These are phyloP conservation scores for Saururus chinensis DNA, from an alignment of 164 flowering plant genomes.

Conservation along the genomic window DNA sequence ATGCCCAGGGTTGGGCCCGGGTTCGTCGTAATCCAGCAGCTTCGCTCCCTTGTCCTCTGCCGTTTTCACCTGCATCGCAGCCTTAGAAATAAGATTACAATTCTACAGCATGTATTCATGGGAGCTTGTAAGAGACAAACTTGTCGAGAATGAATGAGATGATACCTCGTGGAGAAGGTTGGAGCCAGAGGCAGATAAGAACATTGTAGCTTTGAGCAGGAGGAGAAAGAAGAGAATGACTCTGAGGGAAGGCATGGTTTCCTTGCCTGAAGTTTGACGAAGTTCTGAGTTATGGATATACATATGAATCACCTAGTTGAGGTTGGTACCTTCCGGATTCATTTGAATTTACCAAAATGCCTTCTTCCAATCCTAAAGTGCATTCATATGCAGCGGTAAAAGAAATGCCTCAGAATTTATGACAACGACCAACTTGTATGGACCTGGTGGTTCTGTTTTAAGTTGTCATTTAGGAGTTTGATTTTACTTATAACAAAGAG, in stretches of 20 bases:
- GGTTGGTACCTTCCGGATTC: too few species aligned
- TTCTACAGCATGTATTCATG: not conserved
- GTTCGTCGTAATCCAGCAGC: conserved; percentile 18
- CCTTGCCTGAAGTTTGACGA: not conserved
- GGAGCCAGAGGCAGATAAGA: not conserved
- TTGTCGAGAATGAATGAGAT: not conserved
- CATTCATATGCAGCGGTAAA: too few species aligned
- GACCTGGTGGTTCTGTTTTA: too few species aligned
- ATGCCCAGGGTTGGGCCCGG: conserved; percentile 15
- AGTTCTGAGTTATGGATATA: too few species aligned
- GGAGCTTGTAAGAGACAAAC: not conserved
- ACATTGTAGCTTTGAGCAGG: not conserved
- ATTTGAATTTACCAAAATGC: too few species aligned
- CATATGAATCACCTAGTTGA: too few species aligned
- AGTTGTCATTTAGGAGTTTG: too few species aligned
- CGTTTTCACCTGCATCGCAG: conserved; percentile 4
- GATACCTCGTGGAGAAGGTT: not conserved
- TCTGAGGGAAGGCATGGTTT: not conserved
- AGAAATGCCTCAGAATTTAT: too few species aligned
- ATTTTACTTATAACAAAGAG: too few species aligned
- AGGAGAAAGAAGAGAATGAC: not conserved
- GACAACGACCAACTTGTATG: too few species aligned
- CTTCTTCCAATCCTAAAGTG: too few species aligned
- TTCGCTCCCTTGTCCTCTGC: conserved; percentile 9
- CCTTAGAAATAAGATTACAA: not conserved